Evolutionary conservation across 2,329 filamentous ascomycete genomes (phyloP).

Genomic region (Nakataea oryzae): DNA sequence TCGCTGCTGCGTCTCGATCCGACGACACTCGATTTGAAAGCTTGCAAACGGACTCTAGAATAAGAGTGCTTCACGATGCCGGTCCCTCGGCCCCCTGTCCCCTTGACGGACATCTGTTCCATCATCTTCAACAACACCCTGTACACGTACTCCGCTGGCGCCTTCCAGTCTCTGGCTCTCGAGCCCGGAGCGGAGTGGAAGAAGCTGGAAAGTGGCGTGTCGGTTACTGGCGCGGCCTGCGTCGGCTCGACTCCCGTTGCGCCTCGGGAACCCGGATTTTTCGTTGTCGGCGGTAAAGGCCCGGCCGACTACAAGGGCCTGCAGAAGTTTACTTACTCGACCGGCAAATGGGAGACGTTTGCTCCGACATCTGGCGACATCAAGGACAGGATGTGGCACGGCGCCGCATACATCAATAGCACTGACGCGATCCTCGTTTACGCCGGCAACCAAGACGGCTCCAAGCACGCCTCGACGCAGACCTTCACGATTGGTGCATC

Average conservation of each 20-base stretch:
- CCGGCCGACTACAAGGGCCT: conserved; percentile 57
- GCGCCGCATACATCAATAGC: conserved; percentile 61
- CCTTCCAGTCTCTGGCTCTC: conserved; percentile 66
- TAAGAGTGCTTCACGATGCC: conserved; percentile 42
- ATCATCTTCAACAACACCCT: conserved; percentile 71
- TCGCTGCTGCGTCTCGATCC: background rate
- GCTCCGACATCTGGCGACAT: conserved; percentile 37
- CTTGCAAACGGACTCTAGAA: background rate
- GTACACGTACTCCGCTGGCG: conserved; percentile 68
- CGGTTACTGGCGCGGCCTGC: conserved; percentile 68
- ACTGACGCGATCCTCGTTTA: conserved; percentile 70
- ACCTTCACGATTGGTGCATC: conserved; percentile 65
- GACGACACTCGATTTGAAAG: background rate
- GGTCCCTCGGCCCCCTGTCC: conserved; percentile 57
- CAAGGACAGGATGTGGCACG: conserved; percentile 64
- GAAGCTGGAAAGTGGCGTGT: conserved; percentile 50
- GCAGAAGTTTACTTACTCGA: conserved; percentile 53
- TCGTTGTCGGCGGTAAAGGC: conserved; percentile 67
- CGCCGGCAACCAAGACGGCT: conserved; percentile 59
- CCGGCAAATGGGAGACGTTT: conserved; percentile 41
- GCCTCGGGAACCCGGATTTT: conserved; percentile 53
- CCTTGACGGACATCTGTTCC: conserved; percentile 71
- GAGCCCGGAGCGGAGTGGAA: conserved; percentile 63
- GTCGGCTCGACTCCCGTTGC: conserved; percentile 58
- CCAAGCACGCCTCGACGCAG: conserved; percentile 49